Percentiles rank a stretch among this genome's conserved stretches.
Conservation (phyloP, 2,329 filamentous ascomycete genomes). For the Arthrobotrys sinensis region DNA sequence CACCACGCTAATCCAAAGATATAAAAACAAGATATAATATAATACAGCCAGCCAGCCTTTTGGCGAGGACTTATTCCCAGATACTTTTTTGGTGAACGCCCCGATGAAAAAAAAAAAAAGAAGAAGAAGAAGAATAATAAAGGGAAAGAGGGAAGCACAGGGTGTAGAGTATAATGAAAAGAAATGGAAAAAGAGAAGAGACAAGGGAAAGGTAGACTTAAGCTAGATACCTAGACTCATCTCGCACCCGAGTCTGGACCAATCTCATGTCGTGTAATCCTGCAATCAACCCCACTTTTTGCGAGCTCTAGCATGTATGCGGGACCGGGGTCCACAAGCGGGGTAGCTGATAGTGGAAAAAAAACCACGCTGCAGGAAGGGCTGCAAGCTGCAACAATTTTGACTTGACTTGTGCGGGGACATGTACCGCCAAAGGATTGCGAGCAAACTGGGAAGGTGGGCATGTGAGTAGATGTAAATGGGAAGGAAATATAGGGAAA, state of each 20-base stretch:
- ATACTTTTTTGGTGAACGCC: conserved; percentile 9
- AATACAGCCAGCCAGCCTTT: conserved; percentile 7
- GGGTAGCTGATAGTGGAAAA: conserved; percentile 16
- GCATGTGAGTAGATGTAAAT: conserved; percentile 13
- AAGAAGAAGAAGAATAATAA: conserved; percentile 16
- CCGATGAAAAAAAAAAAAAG: conserved; percentile 17
- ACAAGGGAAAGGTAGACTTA: neutral
- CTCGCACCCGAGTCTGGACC: conserved; percentile 34
- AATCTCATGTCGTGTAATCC: conserved; percentile 54
- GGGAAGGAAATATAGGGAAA: conserved; percentile 1
- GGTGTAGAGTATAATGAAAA: conserved; percentile 1
- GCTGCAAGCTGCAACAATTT: conserved; percentile 3
- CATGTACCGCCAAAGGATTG: neutral
- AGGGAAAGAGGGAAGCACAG: conserved; percentile 37
- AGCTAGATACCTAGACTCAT: conserved; percentile 36
- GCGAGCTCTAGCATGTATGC: conserved; percentile 37
- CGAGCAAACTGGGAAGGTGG: conserved; percentile 39
- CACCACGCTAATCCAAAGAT: conserved; percentile 34
- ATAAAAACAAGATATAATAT: conserved; percentile 29
- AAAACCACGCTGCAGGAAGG: neutral
- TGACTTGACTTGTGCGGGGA: neutral
- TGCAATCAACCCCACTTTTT: conserved; percentile 23
- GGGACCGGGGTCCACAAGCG: conserved; percentile 39
- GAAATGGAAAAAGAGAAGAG: neutral
- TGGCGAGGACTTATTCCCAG: neutral